Evolutionary conservation across 257 asterid genomes (phyloP).

Genomic region (Mentha longifolia): DNA sequence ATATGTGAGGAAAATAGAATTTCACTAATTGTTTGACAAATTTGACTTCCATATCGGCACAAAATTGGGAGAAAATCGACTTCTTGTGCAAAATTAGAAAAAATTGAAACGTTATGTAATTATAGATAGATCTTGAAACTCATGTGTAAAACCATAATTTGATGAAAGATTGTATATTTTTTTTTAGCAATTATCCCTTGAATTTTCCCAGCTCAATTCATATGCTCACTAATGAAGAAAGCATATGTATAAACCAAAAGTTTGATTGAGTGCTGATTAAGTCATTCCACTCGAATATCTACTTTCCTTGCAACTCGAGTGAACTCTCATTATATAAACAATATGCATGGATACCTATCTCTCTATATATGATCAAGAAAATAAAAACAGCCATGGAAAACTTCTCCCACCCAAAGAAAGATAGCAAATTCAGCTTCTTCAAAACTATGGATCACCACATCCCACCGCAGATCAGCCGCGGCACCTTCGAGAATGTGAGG

Average conservation of each 20-base stretch:
- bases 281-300: constrained; percentile 69
- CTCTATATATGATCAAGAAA: constrained; percentile 16
- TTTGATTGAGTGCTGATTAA: constrained; percentile 52
- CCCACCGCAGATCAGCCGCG: constrained; percentile 34
- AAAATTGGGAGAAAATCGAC: too few relatives aligned
- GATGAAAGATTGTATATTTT: too few relatives aligned
- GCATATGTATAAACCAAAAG: not conserved
- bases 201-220: not conserved
- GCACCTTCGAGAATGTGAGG: constrained; percentile 43
- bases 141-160: too few relatives aligned
- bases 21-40: too few relatives aligned
- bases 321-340: constrained; percentile 31
- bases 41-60: too few relatives aligned
- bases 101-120: too few relatives aligned
- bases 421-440: constrained; percentile 16
- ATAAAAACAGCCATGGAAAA: constrained; percentile 40
- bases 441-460: constrained; percentile 9
- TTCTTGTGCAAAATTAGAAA: too few relatives aligned
- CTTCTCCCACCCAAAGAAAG: constrained; percentile 36
- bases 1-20: too few relatives aligned
- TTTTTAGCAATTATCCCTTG: too few relatives aligned
- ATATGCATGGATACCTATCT: not conserved
- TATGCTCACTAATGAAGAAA: constrained; percentile 1
- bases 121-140: too few relatives aligned
- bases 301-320: constrained; percentile 56